phyloP scores from a whole-genome alignment of 2,329 filamentous ascomycete genomes.

The Pestalotiopsis sp. region DNA sequence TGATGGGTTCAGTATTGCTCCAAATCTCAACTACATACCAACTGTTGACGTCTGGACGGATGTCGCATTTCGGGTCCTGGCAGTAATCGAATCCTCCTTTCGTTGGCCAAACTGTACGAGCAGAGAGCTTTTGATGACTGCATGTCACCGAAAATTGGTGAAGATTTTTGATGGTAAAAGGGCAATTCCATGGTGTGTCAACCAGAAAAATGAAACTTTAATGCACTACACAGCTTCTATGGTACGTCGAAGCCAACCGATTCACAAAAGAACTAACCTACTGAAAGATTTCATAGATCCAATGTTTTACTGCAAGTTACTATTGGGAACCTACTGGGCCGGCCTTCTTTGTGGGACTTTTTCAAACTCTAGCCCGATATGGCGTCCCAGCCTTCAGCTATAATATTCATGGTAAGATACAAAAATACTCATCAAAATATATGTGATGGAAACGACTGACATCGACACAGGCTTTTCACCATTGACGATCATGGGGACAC shows the following conservation, averaged over 20 bases:
- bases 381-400: not conserved
- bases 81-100: not conserved
- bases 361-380: not conserved
- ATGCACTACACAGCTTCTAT: not conserved
- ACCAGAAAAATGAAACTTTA: not conserved
- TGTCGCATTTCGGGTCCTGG: not conserved
- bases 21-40: slow-evolving; percentile 9
- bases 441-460: not conserved
- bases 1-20: slow-evolving; percentile 13
- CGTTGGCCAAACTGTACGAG: not conserved
- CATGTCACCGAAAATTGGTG: slow-evolving; percentile 4
- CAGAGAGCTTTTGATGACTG: not conserved
- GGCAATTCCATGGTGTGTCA: slow-evolving; percentile 1
- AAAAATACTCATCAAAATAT: not conserved
- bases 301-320: no score
- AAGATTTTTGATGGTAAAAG: slow-evolving; percentile 11
- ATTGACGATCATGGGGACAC: not conserved
- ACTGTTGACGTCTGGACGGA: not conserved
- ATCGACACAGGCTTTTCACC: slow-evolving; percentile 1
- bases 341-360: not conserved
- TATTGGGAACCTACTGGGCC: not conserved
- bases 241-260: not conserved
- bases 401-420: not conserved
- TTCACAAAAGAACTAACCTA: no score
- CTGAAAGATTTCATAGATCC: no score